phyloP scores from a whole-genome alignment of 345 rosid species.

The Eutrema heterophyllum region DNA sequence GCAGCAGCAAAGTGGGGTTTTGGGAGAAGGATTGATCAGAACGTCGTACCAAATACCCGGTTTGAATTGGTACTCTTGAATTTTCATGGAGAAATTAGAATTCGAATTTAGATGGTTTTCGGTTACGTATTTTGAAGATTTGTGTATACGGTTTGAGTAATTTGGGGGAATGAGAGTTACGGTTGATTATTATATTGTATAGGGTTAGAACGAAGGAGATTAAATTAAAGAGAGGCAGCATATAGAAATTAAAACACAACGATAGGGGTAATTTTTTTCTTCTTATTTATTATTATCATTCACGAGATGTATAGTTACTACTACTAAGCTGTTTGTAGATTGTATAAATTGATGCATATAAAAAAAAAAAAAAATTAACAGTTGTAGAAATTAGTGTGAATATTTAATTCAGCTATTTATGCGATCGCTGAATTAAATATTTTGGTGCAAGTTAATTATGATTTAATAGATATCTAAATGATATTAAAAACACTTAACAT shows the following conservation, averaged over 20 bases:
- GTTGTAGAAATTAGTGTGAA: background rate
- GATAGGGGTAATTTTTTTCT: background rate
- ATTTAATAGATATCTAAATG: background rate
- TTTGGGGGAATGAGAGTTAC: conserved; percentile 18
- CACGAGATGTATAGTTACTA: background rate
- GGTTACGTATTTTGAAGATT: background rate
- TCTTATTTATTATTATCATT: background rate
- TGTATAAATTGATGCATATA: conserved; percentile 10
- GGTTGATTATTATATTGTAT: conserved; percentile 16
- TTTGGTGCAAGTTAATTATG: background rate
- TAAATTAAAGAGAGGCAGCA: conserved; percentile 14
- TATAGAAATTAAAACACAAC: background rate
- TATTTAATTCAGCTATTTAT: background rate
- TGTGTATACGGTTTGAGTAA: conserved; percentile 17
- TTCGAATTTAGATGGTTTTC: background rate
- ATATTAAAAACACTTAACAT: background rate
- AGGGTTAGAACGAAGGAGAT: conserved; percentile 12
- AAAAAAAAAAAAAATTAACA: background rate
- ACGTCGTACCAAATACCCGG: conserved; percentile 57
- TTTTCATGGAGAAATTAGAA: background rate
- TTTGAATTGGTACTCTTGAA: conserved; percentile 67
- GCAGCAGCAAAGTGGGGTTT: conserved; percentile 38
- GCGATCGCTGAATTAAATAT: too few species aligned
- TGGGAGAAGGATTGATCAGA: conserved; percentile 47
- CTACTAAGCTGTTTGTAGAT: background rate